Base-by-base conservation (phyloP, 2,329 filamentous ascomycete species). In the Epichloe bromicola region DNA sequence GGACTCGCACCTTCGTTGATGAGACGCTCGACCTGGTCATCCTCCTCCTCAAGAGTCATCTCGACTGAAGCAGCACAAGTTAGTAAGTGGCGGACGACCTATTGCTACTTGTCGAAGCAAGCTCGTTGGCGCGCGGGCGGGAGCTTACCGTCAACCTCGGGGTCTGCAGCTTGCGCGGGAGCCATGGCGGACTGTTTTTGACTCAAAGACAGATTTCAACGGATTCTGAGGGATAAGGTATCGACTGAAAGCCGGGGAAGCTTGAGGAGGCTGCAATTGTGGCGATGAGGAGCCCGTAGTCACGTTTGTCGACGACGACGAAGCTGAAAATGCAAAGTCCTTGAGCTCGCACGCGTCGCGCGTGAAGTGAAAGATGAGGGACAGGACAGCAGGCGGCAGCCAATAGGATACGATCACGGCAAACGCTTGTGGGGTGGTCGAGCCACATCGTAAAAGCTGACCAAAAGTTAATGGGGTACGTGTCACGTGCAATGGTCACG, bases 1-100 rank as follows among this genome's bases (percentile, higher is more conserved):
- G 15, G 43, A 6, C 11, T 19, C 48, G 48, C 72, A 85, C 85
- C 86, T 74, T 98, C 93, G 60, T 97, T 97, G 70, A 97, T 89
- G 54, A 95, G 76, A 70, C 94, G 89, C 69, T 94, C 85, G 63
- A 87, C 82, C 58, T 80, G 71, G 63, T 86, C 76, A 65, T 84
- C 76, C 53, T 86, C 83, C 49, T 87, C 85, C 53, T 89, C 83
- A 54, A 81, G 76, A 45, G 53, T 58, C 65, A 69, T 67, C 1
- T 70, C 65, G 53, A 67, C 67, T 69, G 53, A 45, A 8, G 30
- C 40, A 51, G 30, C 20, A 26, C 15, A 53, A 51, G 40, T 54
- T 41, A 53, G 57, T 41, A 37, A 20, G 15, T 42, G 14, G 6
- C 26, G n/a, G 39, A 23, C 5, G 19, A 38, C 30, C 17, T 12